Base-by-base conservation (phyloP, 805 yeast species). In the Wickerhamomyces rabaulensis region DNA sequence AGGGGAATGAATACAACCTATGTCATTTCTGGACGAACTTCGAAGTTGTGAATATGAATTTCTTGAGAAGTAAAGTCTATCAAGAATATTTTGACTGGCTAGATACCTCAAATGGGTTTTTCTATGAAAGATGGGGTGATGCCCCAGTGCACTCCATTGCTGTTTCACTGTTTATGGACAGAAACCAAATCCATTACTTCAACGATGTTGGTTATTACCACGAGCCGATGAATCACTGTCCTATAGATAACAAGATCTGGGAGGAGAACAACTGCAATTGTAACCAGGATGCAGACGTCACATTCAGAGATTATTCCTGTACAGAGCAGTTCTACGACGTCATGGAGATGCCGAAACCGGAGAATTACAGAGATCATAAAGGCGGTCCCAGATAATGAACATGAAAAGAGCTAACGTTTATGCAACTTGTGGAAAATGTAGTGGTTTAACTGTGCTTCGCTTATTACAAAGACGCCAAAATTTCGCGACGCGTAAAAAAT, bases 111-210 rank as follows among this genome's bases (percentile, higher is more conserved):
- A 74, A 79, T 15, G 85, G 84, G 1, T 72, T 78, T 48, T 78
- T 76, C 56, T 76, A 76, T 52, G 84, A 80, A 56, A 59, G 85
- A 68, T 88, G 96, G 96, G 96, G 96, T 51, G 96, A 88, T 66
- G 96, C 96, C 20, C 96, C 96, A 17, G 84, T 87, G 42, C 95
- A 87, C 66, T 84, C 95, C 4, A 81, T 87, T 58, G 96, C 92
- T 25, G 95, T 85, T 15, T 70, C 92, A 3, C 68, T 89, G 52
- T 85, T 89, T 67, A 62, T 87, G 64, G 78, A 81, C 39, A 79
- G 76, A 61, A 77, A 76, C 48, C 71, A 84, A 61, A 69, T 89
- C 38, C 95, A 88, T 61, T 80, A 84, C 73, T 89, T 89, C 64
- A 84, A 79, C 48, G 95, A 87, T 62, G 76, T 88, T 51, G 95